phyloP scores from a whole-genome alignment of 805 yeast genomes.

The Isabelozyma heimii region DNA sequence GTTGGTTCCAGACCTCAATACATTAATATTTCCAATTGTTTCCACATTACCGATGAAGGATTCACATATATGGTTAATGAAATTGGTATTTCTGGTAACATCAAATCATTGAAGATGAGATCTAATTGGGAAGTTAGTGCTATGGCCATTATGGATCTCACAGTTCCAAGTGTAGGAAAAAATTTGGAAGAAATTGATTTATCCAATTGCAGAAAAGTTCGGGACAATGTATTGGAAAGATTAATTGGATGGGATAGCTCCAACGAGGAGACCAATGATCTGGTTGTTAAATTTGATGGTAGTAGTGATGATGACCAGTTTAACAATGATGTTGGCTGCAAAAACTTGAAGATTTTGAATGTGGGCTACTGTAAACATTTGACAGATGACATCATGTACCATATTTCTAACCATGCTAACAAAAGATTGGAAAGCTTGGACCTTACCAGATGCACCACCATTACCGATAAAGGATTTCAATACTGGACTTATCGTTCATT shows the following conservation, averaged over 20 bases:
- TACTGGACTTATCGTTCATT: constrained; percentile 61
- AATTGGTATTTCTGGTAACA: constrained; percentile 62
- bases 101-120: constrained; percentile 55
- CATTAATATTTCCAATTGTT: constrained; percentile 69
- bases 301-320: constrained; percentile 7
- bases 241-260: constrained; percentile 53
- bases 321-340: constrained; percentile 51
- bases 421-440: constrained; percentile 55
- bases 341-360: constrained; percentile 49
- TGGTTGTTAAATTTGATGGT: background rate
- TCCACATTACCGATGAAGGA: constrained; percentile 74
- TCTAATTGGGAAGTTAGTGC: constrained; percentile 78
- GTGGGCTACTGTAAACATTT: constrained; percentile 75
- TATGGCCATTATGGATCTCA: constrained; percentile 77
- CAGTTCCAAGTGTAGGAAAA: constrained; percentile 62
- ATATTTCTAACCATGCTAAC: constrained; percentile 58
- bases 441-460: constrained; percentile 72
- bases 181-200: constrained; percentile 60
- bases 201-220: constrained; percentile 69
- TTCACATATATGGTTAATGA: constrained; percentile 70
- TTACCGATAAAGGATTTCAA: constrained; percentile 71
- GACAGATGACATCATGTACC: constrained; percentile 66
- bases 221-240: constrained; percentile 68
- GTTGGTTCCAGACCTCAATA: constrained; percentile 64
- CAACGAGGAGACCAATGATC: constrained; percentile 1